phyloP scores from a whole-genome alignment of 495 filamentous ascomycete genomes.

The Penicillium desertorum region DNA sequence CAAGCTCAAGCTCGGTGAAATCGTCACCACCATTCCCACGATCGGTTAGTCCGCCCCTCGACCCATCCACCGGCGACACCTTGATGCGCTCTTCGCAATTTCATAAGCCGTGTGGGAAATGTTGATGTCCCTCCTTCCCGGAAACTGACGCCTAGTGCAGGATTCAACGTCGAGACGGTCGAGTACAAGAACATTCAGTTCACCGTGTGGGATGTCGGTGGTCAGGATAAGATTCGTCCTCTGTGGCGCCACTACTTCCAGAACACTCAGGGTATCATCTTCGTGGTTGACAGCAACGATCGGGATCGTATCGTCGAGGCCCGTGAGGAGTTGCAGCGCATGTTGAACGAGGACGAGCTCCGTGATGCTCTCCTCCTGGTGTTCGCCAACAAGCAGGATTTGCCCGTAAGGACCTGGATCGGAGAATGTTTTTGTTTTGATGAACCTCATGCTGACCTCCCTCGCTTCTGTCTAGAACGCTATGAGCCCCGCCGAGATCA shows the following conservation, averaged over 20 bases:
- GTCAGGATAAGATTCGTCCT: constrained; percentile 99
- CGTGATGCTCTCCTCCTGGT: constrained; percentile 95
- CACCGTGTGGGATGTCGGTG: constrained; percentile 99
- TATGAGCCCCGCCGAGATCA: constrained; percentile 99
- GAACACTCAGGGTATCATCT: constrained; percentile 99
- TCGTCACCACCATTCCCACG: constrained; percentile 98
- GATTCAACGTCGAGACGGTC: constrained; percentile 99
- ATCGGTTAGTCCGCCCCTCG: constrained; percentile 72
- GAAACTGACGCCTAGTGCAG: constrained; percentile 45
- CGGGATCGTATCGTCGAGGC: constrained; percentile 99
- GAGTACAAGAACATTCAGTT: constrained; percentile 99
- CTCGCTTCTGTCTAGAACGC: constrained; percentile 67
- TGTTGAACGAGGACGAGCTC: constrained; percentile 99
- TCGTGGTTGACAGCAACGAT: constrained; percentile 99
- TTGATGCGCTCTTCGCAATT: constrained; percentile 15
- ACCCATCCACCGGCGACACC: constrained; percentile 7
- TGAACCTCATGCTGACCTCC: constrained; percentile 14
- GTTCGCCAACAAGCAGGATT: constrained; percentile 99
- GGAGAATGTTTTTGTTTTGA: neutral
- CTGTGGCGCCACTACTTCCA: constrained; percentile 99
- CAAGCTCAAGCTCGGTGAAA: constrained; percentile 99
- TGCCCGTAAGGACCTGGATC: constrained; percentile 69
- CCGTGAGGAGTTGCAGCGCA: constrained; percentile 98
- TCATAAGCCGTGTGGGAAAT: neutral
- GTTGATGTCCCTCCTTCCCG: neutral